Base-by-base conservation (phyloP, 2,329 filamentous ascomycete genomes). In the Nigrospora sphaerica region DNA sequence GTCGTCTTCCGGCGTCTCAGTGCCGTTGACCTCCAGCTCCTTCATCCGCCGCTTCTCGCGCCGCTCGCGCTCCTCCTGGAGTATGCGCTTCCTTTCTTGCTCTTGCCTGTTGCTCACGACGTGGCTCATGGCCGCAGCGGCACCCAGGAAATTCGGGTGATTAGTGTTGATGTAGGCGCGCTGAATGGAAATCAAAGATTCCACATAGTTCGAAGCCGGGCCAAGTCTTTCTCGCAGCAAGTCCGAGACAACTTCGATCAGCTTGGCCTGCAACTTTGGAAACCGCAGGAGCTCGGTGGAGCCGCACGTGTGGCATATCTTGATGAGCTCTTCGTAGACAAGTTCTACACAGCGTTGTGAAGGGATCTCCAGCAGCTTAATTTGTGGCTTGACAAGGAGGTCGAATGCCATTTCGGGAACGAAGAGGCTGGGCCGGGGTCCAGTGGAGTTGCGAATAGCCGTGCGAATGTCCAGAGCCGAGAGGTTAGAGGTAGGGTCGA, bases 131-230 rank as follows among this genome's bases (percentile, higher is more conserved):
- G 93, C 93, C 33, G 91, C 92, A 18, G 93, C 92, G 14, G 93
- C 93, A 39, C 93, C 93, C 14, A 97, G 80, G 72, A 98, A 98
- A 68, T 98, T 98, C 42, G 93, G 93, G 64, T 98, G 93, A 62
- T 98, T 98, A 37, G 93, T 98, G 72, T 98, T 98, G 71, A 98
- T 97, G 68, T 98, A 98, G 17, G 93, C 93, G 55, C 93, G 81
- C 68, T 98, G 93, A 50, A 98, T 98, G 23, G 93, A 86, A 54
- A 98, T 98, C 51, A 98, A 76, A 36, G 92, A 97, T 66, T 96
- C 93, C 38, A 98, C 93, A 56, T 98, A 98, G 44, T 71, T 78
- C 2, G 92, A 95, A 47, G 87, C 83, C 12, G 93, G 93, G 2
- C 93, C 93, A 6, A 98, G 76, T 49, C 92, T 81, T 70, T 98